Evolutionary conservation across 2,329 filamentous ascomycete genomes (phyloP), one percentile per base, ranked within the genome.

Genomic region (Penicillium concentricum): DNA sequence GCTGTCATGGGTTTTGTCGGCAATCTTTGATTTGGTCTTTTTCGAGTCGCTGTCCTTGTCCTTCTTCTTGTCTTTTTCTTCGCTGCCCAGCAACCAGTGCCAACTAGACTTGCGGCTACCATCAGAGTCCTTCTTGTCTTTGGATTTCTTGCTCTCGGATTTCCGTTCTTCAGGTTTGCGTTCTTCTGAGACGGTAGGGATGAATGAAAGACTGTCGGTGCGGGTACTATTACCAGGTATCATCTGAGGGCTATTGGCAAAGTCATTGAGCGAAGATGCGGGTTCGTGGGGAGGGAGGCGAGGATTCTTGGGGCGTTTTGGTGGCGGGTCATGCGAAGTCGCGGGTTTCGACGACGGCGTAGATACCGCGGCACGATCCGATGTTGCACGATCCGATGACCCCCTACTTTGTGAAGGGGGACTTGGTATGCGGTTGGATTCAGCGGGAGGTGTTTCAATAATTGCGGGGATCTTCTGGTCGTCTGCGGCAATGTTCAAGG

Each of bases 201-300:
- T 92, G 63, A 92, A 88, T 0, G 90, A 91, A 15, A 95, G 78
- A 47, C 82, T 86, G 72, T 94, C 91, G 1, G 90, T 93, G 44
- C 89, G 84, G 8, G 83, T 87, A 55, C 80, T 84, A 54, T 86
- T 87, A 13, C 88, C 88, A 22, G 89, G 87, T 2, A 93, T 75
- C 28, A 85, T 80, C n/a, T 90, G 85, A 4, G 88, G 84, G 58
- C 83, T 82, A 30, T 83, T 83, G 10, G 83, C 80, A 61, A 89
- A 82, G 30, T 92, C 88, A 62, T 86, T 86, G 20, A 88, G 77
- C 1, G 81, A 84, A 48, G 83, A 79, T 47, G 74, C 64, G 57
- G 58, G 74, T 65, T 75, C 78, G 74, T 63, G 76, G 66, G 54
- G 64, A 44, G 72, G 54, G 50, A 67, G 64, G 52, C 66, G 68